Base-by-base conservation (phyloP, 345 rosid species). In the Aegle marmelos region DNA sequence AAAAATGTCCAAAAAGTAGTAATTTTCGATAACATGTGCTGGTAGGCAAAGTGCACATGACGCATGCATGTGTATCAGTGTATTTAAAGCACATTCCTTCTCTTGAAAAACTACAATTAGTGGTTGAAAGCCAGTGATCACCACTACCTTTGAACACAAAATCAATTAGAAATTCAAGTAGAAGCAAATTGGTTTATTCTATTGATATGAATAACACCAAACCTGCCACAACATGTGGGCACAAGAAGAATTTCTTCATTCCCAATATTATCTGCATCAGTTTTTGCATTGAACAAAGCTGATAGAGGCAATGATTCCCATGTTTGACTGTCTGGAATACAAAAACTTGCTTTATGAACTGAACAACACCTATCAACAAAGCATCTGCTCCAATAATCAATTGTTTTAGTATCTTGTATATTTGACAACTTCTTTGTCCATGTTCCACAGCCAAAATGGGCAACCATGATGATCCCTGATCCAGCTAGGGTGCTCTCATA, bases 151-250 rank as follows among this genome's bases (percentile, higher is more conserved):
- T 72, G 14, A 45, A 66, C 24, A 70, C 6, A 27, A 24, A 16
- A 64, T 48, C 45, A 74, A 64, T 28, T 2, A 27, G 30, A 69
- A 39, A 36, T 56, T 37, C 67, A 64, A 62, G 48, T 61, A n/a
- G 53, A 53, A 7, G 45, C 10, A 61, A 59, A 37, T 57, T 25
- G 7, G 68, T 58, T 70, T 19, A 61, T 76, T 41, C 17, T 7
- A 56, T 59, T 50, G 28, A 66, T 33, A 53, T 4, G n/a, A 17
- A 7, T 28, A 79, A 36, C 45, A 74, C 54, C n/a, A 80, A 66
- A 95, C 98, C 98, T 95, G 89, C 98, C 97, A 77, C 95, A 90
- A 72, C 89, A 95, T 14, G 82, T 68, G 2, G 88, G 83, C 86
- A 92, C 68, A 71, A 95, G 92, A 78, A 85, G 79, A 76, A 93